Conservation (phyloP, 768 basidiomycete genomes). For the Mycena sanguinolenta region DNA sequence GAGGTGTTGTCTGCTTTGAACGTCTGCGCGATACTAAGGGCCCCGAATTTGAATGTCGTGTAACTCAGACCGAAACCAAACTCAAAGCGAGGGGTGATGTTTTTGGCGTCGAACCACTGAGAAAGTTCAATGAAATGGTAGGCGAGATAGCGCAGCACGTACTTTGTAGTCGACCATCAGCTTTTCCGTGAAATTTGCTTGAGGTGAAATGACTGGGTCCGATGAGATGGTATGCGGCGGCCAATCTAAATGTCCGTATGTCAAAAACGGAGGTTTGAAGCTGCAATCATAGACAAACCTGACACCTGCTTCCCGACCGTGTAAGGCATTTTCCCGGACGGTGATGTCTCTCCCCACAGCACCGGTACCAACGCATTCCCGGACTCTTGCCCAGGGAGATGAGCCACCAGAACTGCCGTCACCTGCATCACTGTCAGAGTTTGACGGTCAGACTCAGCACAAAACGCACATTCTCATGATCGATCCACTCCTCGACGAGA, state of each 20-base stretch:
- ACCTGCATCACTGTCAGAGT: not conserved
- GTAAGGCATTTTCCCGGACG: slow-evolving; percentile 28
- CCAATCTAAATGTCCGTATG: slow-evolving; percentile 5
- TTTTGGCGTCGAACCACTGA: slow-evolving; percentile 30
- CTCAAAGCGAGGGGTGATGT: slow-evolving; percentile 26
- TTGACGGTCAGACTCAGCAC: not conserved
- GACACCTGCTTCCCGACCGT: slow-evolving; percentile 24
- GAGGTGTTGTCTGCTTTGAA: slow-evolving; percentile 23
- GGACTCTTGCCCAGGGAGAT: slow-evolving; percentile 27
- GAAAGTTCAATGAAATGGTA: not conserved
- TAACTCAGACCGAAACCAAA: slow-evolving; percentile 27
- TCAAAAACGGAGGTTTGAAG: not conserved
- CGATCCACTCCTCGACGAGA: slow-evolving; percentile 25
- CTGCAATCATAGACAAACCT: not conserved
- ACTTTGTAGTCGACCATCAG: slow-evolving; percentile 27
- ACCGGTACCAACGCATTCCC: slow-evolving; percentile 25
- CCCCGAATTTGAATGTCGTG: slow-evolving; percentile 23
- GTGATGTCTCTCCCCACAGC: slow-evolving; percentile 24
- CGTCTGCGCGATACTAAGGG: slow-evolving; percentile 8
- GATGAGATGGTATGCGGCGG: slow-evolving; percentile 19
- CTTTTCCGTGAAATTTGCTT: slow-evolving; percentile 27
- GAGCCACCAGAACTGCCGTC: slow-evolving; percentile 26
- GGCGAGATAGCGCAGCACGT: not conserved
- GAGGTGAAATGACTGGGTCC: slow-evolving; percentile 11
- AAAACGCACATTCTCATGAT: slow-evolving; percentile 12